Evolutionary conservation across 148 eudicot species (phyloP).

Genomic region (Chenopodium quinoa): DNA sequence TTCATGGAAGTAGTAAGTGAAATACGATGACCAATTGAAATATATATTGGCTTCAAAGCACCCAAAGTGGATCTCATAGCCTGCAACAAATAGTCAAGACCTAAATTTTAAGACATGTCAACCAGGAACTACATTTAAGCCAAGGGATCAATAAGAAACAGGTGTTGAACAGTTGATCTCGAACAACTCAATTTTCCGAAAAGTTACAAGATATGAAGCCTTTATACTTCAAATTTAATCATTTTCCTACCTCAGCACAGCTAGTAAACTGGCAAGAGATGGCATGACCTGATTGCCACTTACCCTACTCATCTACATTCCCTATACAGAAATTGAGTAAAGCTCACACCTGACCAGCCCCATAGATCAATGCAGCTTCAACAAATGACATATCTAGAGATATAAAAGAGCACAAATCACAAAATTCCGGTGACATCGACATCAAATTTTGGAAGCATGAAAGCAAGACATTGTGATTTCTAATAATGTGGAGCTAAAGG

Average conservation of each 20-base stretch:
- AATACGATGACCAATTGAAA: constrained; percentile 88
- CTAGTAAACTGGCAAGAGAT: neutral
- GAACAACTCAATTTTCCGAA: constrained; percentile 4
- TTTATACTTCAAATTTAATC: neutral
- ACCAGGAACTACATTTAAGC: neutral
- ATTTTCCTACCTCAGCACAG: neutral
- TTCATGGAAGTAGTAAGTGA: constrained; percentile 68
- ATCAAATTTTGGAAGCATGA: neutral
- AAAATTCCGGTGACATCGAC: neutral
- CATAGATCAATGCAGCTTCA: neutral
- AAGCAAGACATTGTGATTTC: neutral
- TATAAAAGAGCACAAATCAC: neutral
- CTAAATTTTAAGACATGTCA: neutral
- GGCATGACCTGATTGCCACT: constrained; percentile 2
- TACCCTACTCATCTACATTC: no score
- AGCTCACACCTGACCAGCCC: neutral
- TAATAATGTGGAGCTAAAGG: neutral
- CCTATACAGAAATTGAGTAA: no score
- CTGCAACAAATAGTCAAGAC: constrained; percentile 36
- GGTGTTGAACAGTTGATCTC: neutral
- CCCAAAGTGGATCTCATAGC: constrained; percentile 63
- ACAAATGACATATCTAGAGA: neutral
- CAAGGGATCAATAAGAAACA: neutral
- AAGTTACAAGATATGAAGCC: neutral
- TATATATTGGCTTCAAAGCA: constrained; percentile 71